A percentile compares a stretch with the other conserved stretches of the same genome.
Evolutionary conservation across 345 rosid species (phyloP).

Genomic region (Linum usitatissimum): DNA sequence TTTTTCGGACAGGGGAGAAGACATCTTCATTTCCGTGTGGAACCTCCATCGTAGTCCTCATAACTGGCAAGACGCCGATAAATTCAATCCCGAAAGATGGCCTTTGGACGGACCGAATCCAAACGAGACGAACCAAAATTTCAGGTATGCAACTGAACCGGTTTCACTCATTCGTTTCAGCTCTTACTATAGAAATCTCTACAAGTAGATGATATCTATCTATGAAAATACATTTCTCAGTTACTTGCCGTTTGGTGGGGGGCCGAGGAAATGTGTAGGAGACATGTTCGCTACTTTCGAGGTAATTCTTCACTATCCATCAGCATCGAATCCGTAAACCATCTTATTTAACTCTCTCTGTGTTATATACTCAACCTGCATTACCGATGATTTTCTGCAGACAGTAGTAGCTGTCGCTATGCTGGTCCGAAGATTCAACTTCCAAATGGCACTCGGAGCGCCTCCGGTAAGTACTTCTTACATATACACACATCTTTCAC

Average conservation of each 20-base stretch:
- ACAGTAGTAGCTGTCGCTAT: constrained; percentile 76
- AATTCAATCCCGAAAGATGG: constrained; percentile 96
- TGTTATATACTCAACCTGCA: not conserved
- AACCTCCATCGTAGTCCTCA: constrained; percentile 82
- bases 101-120: constrained; percentile 92
- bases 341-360: not conserved
- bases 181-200: not conserved
- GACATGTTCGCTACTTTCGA: constrained; percentile 93
- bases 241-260: constrained; percentile 98
- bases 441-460: constrained; percentile 71
- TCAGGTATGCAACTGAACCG: constrained; percentile 32
- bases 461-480: constrained; percentile 52
- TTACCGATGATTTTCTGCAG: constrained; percentile 25
- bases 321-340: not conserved
- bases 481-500: not conserved
- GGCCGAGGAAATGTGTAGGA: constrained; percentile 89
- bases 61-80: constrained; percentile 64
- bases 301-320: constrained; percentile 28
- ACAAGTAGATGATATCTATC: constrained; percentile 3
- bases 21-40: constrained; percentile 87
- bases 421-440: constrained; percentile 72
- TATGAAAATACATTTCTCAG: constrained; percentile 24
- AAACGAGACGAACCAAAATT: constrained; percentile 89
- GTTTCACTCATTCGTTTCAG: not conserved
- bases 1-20: constrained; percentile 55